These are phyloP conservation scores for Suhomyces atakaporum DNA, from an alignment of 1,139 yeast species.

Conservation along the genomic window DNA sequence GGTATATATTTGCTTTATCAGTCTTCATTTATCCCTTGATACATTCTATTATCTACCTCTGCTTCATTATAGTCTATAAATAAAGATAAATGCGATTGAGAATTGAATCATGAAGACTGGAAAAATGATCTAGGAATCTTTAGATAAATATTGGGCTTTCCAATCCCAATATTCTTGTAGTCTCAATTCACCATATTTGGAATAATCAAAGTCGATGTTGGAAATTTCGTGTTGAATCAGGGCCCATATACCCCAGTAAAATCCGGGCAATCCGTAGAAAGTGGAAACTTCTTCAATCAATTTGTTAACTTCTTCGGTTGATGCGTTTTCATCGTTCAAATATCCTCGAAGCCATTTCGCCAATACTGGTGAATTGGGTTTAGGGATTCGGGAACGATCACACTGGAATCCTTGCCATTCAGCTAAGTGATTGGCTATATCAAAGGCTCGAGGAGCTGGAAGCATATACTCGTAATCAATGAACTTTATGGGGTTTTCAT, in stretches of 20 bases:
- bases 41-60: not conserved
- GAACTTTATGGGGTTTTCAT: constrained; percentile 56
- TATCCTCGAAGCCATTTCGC: constrained; percentile 58
- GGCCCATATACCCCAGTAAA: constrained; percentile 87
- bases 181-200: constrained; percentile 58
- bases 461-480: constrained; percentile 83
- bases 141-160: constrained; percentile 41
- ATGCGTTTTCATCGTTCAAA: constrained; percentile 34
- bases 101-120: constrained; percentile 9
- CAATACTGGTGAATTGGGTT: constrained; percentile 43
- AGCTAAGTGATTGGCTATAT: constrained; percentile 81
- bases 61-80: constrained; percentile 3
- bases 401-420: constrained; percentile 90
- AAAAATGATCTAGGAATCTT: not conserved
- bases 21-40: not conserved
- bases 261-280: constrained; percentile 80
- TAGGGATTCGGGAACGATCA: constrained; percentile 60
- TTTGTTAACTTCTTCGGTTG: constrained; percentile 24
- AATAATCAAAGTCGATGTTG: constrained; percentile 73
- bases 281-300: constrained; percentile 57
- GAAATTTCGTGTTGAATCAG: constrained; percentile 73
- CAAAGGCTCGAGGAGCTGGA: constrained; percentile 81
- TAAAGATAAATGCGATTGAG: constrained; percentile 10
- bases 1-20: too few relatives aligned
- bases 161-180: constrained; percentile 71